These are phyloP conservation scores for Termitomyces sp. DNA, from an alignment of 768 basidiomycete species.

Conservation along the genomic window DNA sequence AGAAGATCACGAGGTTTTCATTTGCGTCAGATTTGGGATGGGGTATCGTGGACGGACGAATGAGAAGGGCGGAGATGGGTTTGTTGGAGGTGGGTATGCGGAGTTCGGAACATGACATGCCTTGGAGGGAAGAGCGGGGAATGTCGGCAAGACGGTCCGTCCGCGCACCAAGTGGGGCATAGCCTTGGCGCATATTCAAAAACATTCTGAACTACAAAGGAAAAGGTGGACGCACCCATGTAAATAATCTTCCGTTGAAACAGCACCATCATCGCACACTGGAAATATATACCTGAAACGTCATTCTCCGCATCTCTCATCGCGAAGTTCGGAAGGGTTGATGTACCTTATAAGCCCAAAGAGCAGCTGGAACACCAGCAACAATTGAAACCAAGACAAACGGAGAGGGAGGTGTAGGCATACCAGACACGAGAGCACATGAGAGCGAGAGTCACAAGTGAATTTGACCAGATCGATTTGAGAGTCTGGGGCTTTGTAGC, in stretches of 20 bases:
- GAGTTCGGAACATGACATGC: constrained; percentile 17
- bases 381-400: constrained; percentile 25
- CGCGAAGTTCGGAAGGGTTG: too few relatives aligned
- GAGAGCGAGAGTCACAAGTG: too few relatives aligned
- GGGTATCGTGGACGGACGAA: not conserved
- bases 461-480: too few relatives aligned
- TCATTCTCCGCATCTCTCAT: constrained; percentile 21
- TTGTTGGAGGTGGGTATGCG: constrained; percentile 1
- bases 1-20: constrained; percentile 13
- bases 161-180: constrained; percentile 37
- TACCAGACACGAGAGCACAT: too few relatives aligned
- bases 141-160: constrained; percentile 26
- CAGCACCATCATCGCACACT: constrained; percentile 45
- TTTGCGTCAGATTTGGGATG: not conserved
- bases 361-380: constrained; percentile 31
- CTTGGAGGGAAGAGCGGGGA: constrained; percentile 5
- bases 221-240: constrained; percentile 29
- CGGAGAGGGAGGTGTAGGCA: constrained; percentile 22
- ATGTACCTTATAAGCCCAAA: constrained; percentile 38
- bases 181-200: constrained; percentile 16
- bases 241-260: constrained; percentile 52
- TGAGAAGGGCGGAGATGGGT: not conserved
- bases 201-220: not conserved
- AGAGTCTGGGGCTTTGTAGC: too few relatives aligned
- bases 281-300: not conserved